A percentile compares a stretch with the other conserved stretches of the same genome.
phyloP scores from a whole-genome alignment of 1,284 basidiomycete genomes.

The Taiwanofungus camphoratus region DNA sequence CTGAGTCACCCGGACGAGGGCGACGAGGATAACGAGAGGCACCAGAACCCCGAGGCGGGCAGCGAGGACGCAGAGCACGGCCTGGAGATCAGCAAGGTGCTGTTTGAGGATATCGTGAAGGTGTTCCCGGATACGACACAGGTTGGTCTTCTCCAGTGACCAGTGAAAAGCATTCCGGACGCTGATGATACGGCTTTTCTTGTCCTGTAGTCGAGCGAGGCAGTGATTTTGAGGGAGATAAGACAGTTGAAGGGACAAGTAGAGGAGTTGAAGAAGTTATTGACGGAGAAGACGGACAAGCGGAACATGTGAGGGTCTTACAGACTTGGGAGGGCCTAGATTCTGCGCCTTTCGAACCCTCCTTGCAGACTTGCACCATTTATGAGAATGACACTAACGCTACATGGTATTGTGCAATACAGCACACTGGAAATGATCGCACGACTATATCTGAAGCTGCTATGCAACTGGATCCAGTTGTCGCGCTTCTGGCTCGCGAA shows the following conservation, averaged over 20 bases:
- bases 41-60: slow-evolving; percentile 57
- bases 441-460: too few species aligned
- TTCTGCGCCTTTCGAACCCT: too few species aligned
- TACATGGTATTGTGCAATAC: too few species aligned
- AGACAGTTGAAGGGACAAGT: slow-evolving; percentile 52
- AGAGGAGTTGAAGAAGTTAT: slow-evolving; percentile 45
- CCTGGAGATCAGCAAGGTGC: slow-evolving; percentile 65
- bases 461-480: slow-evolving; percentile 12
- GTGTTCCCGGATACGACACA: slow-evolving; percentile 72
- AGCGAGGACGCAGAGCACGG: slow-evolving; percentile 50
- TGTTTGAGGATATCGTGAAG: slow-evolving; percentile 72
- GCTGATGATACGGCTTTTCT: slow-evolving; percentile 8
- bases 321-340: too few species aligned
- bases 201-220: slow-evolving; percentile 60
- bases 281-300: slow-evolving; percentile 36
- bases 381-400: too few species aligned
- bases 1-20: slow-evolving; percentile 58
- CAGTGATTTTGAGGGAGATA: slow-evolving; percentile 64
- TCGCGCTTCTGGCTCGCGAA: slow-evolving; percentile 26
- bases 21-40: slow-evolving; percentile 52
- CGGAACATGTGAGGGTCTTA: too few species aligned
- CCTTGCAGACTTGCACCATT: too few species aligned
- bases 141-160: slow-evolving; percentile 37
- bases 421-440: too few species aligned
- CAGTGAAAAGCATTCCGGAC: neutral